Base-by-base conservation (phyloP, 2,329 filamentous ascomycete genomes). In the Coleophoma eucalyptorum region DNA sequence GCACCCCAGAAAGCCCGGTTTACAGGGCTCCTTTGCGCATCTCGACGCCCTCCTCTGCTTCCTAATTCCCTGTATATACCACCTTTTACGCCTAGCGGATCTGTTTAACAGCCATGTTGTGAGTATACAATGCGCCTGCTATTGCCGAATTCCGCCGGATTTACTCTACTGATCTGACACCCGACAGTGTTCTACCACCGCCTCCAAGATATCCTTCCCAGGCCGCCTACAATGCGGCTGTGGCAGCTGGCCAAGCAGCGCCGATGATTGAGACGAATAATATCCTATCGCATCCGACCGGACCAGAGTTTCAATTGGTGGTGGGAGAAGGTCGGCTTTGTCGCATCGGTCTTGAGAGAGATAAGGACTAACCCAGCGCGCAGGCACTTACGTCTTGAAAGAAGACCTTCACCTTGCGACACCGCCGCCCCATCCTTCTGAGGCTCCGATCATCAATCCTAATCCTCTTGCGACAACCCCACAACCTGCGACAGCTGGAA, bases 241-340 rank as follows among this genome's bases (percentile, higher is more conserved):
- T 86, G 49, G 83, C 83, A 58, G 80, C 84, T 63, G 84, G 84
- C 55, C 79, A 86, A 67, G 77, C 83, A 47, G 77, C 83, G 35
- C 86, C 88, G 35, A 82, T 96, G 69, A 87, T 96, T 64, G 94
- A 99, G 78, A 97, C 93, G 49, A 96, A 94, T 71, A 99, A 97
- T 67, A 87, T 84, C 37, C 75, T 99, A 55, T 83, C 82, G 51
- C 87, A 89, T 62, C 93, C 90, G 20, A 83, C 84, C 34, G 89
- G 89, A 5, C 81, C 89, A 20, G 92, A 96, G 62, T 90, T 90
- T 70, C 89, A 95, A 67, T 86, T 99, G 59, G 84, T 96, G 41
- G 91, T 93, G 44, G 94, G 93, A 69, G 94, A 99, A 83, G 94
- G 91, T 89, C 45, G 31, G 53, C 42, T 41, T 42, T 38, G 53